Evolutionary conservation across 75 land plant species (phyloP).

Genomic region (Sequoiadendron giganteum): DNA sequence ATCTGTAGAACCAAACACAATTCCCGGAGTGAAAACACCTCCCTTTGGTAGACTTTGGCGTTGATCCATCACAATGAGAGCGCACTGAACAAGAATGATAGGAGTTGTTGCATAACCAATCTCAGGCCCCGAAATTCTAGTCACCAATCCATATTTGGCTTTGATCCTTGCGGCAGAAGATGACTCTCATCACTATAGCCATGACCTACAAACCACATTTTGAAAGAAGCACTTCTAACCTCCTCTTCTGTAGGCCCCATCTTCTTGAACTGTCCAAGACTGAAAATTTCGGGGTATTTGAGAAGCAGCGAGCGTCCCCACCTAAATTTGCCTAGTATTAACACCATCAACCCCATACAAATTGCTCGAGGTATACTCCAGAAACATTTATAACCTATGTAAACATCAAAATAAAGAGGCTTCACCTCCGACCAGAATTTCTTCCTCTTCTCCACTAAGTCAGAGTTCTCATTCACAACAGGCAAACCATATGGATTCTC

Average conservation of each 20-base stretch:
- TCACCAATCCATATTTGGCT: conserved; percentile 75
- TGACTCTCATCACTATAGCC: conserved; percentile 66
- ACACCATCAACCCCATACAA: conserved; percentile 49
- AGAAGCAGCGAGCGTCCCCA: conserved; percentile 74
- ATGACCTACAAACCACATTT: conserved; percentile 84
- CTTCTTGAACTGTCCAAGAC: conserved; percentile 63
- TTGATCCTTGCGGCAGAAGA: conserved; percentile 16
- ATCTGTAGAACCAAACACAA: conserved; percentile 86
- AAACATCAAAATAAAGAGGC: conserved; percentile 87
- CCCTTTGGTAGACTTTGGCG: conserved; percentile 75
- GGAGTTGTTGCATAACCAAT: conserved; percentile 91
- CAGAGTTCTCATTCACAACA: conserved; percentile 52
- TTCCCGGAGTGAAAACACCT: conserved; percentile 84
- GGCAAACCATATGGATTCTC: conserved; percentile 69
- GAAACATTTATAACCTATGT: conserved; percentile 53
- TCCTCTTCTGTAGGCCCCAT: conserved; percentile 90
- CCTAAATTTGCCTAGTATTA: conserved; percentile 39
- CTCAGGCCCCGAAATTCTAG: conserved; percentile 91
- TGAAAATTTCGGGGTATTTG: conserved; percentile 79
- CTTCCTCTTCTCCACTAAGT: conserved; percentile 32
- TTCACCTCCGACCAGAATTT: conserved; percentile 61
- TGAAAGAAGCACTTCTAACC: conserved; percentile 69
- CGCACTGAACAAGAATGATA: conserved; percentile 78
- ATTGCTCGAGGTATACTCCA: conserved; percentile 41
- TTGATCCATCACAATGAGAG: conserved; percentile 61